phyloP scores from a whole-genome alignment of 202 grass and related monocot species.

The Sporobolus alterniflorus region DNA sequence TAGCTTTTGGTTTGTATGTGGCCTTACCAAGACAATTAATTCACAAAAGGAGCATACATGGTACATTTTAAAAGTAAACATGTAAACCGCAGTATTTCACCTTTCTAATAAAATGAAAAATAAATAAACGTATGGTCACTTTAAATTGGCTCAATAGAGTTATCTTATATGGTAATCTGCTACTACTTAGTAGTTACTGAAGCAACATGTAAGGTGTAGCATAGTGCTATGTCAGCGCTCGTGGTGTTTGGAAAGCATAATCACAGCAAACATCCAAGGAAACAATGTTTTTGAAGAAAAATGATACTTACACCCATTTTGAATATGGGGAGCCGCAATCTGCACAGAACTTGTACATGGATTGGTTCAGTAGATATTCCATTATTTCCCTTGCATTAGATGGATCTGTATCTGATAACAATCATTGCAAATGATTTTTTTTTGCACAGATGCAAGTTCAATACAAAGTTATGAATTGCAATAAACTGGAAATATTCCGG shows the following conservation, averaged over 20 bases:
- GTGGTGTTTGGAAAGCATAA: background rate
- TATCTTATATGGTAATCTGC: background rate
- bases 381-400: conserved; percentile 60
- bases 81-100: too few relatives aligned
- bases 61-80: too few relatives aligned
- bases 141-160: background rate
- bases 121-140: background rate
- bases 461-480: background rate
- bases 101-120: background rate
- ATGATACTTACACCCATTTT: conserved; percentile 90
- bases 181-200: background rate
- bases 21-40: too few relatives aligned
- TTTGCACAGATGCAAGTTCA: background rate
- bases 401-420: conserved; percentile 26
- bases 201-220: background rate
- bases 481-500: background rate
- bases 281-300: background rate
- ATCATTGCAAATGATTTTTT: conserved; percentile 1
- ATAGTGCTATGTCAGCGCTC: background rate
- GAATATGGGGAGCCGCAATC: conserved; percentile 85
- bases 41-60: too few relatives aligned
- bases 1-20: too few relatives aligned
- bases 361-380: conserved; percentile 70
- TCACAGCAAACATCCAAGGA: background rate
- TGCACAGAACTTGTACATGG: conserved; percentile 75